Conservation (phyloP, 805 yeast species). For the Pichia deserticola region DNA sequence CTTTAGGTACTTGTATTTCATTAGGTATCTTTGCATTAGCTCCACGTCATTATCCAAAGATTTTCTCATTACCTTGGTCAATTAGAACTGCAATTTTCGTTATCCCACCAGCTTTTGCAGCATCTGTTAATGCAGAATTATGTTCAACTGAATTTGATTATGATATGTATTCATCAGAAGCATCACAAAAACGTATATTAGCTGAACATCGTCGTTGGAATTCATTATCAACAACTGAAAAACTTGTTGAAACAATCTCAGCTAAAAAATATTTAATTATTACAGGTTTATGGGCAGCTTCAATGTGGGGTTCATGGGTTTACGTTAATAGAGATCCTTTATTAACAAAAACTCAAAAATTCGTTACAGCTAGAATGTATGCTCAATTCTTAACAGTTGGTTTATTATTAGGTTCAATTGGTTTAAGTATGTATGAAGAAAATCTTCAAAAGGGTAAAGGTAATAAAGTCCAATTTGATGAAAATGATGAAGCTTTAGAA, state of each 20-base stretch:
- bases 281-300: conserved; percentile 71
- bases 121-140: conserved; percentile 63
- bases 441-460: conserved; percentile 23
- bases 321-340: conserved; percentile 64
- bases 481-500: conserved; percentile 11
- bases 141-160: conserved; percentile 63
- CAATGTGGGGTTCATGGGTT: conserved; percentile 74
- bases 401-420: conserved; percentile 61
- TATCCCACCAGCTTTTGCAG: conserved; percentile 56
- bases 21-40: conserved; percentile 46
- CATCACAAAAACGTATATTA: conserved; percentile 32
- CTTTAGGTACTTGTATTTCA: conserved; percentile 48
- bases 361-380: conserved; percentile 85
- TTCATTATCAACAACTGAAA: conserved; percentile 40
- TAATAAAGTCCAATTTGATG: conserved; percentile 1
- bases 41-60: conserved; percentile 37
- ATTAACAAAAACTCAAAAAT: conserved; percentile 70
- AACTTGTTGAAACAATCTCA: conserved; percentile 39
- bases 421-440: conserved; percentile 57
- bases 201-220: conserved; percentile 49
- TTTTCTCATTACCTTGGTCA: conserved; percentile 44
- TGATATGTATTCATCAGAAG: conserved; percentile 46
- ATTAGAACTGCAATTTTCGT: conserved; percentile 59
- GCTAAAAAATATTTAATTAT: conserved; percentile 61
- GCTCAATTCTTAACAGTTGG: conserved; percentile 79